Evolutionary conservation across 768 basidiomycete genomes (phyloP).

Genomic region (Pleurotus ostreatus): DNA sequence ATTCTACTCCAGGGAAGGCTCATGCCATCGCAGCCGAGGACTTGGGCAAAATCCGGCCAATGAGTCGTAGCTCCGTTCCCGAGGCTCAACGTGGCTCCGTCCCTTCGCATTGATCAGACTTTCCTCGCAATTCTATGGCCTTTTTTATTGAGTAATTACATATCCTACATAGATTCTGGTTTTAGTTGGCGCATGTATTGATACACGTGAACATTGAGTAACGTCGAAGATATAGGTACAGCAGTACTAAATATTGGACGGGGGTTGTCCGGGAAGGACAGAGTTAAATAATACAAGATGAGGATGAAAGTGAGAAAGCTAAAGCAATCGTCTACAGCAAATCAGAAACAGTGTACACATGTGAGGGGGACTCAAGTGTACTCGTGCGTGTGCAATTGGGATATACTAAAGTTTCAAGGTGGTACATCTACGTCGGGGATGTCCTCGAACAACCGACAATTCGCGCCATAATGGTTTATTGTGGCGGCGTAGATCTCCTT

Average conservation of each 20-base stretch:
- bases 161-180: background rate
- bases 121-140: background rate
- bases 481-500: constrained; percentile 3
- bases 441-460: constrained; percentile 12
- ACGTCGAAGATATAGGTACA: too few species aligned
- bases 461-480: constrained; percentile 4
- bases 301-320: too few species aligned
- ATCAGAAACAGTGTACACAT: too few species aligned
- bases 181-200: background rate
- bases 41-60: background rate
- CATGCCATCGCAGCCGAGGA: background rate
- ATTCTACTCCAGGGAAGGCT: background rate
- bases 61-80: background rate
- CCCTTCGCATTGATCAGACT: background rate
- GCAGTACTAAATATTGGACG: too few species aligned
- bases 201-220: background rate
- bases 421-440: constrained; percentile 7
- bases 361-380: too few species aligned
- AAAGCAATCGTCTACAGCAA: background rate
- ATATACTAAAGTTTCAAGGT: background rate
- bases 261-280: too few species aligned
- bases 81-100: background rate
- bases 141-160: background rate
- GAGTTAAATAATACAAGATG: too few species aligned
- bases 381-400: too few species aligned